Evolutionary conservation across 2,329 filamentous ascomycete genomes (phyloP), one percentile per base, ranked within the genome.

Genomic region (Lachnellula hyalina): DNA sequence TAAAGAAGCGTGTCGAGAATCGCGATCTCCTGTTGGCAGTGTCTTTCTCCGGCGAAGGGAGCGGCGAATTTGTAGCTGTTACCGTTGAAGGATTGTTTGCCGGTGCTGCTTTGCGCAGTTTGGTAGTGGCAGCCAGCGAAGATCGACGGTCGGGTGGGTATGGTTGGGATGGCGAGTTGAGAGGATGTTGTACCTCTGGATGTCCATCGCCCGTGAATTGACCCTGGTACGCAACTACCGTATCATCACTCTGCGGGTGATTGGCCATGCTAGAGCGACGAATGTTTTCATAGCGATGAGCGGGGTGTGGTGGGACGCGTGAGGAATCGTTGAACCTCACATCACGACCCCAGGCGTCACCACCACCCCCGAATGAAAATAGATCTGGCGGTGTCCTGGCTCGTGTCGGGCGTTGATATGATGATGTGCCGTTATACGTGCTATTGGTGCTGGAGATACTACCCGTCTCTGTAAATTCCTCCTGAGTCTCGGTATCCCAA

Each of bases 401-500:
- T 5, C 61, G 58, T 32, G 55, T 55, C 6, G 57, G 55, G 19
- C 55, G 51, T n/a, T 40, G 46, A 25, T 50, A 55, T n/a, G 25
- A 14, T 21, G 25, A 14, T n/a, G 53, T 49, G 36, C 55, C 55
- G 21, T 61, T 57, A 38, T 61, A 61, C 11, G 61, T 61, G 45
- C 60, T 65, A 4, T 58, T 53, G 9, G 52, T 55, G 42, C 59
- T 64, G 1, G 56, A 61, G 4, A 63, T 53, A 45, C 63, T 67
- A 17, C 50, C 62, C 12, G 58, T 57, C 51, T 70, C 67, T 2
- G 64, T 67, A 15, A 58, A 49, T 7, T 66, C 65, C 14, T 61
- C 63, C 51, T 67, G 63, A 1, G 63, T 66, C 9, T 65, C 63
- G 0, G 67, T 68, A 53, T 70, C 68, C 67, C 67, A 70, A 7